phyloP scores from a whole-genome alignment of 371 early-diverging fungal species.

The Mucor plumbeus region DNA sequence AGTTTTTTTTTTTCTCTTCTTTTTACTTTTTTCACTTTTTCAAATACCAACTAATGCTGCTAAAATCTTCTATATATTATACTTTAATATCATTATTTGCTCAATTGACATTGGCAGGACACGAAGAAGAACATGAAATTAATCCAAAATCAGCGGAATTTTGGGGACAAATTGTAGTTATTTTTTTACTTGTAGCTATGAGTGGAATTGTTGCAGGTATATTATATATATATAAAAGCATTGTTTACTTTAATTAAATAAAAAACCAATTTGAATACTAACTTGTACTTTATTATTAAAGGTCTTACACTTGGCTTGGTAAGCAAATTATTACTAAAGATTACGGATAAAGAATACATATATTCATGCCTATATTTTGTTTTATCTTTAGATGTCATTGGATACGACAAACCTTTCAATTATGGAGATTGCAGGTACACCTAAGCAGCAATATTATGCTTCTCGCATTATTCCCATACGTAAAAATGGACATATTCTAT shows the following conservation, averaged over 20 bases:
- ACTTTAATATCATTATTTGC: conserved; percentile 1
- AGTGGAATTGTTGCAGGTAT: conserved; percentile 86
- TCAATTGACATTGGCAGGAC: conserved; percentile 4
- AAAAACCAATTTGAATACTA: background rate
- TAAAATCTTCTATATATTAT: conserved; percentile 15
- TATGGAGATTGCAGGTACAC: conserved; percentile 67
- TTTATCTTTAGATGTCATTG: conserved; percentile 62
- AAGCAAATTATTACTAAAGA: background rate
- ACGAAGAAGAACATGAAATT: conserved; percentile 11
- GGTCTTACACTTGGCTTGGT: conserved; percentile 51
- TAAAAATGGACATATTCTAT: conserved; percentile 75
- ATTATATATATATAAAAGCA: too few relatives aligned
- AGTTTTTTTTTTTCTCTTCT: conserved; percentile 1
- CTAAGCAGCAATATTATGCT: conserved; percentile 66
- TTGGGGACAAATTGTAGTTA: conserved; percentile 51
- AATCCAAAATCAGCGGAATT: conserved; percentile 29
- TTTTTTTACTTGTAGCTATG: conserved; percentile 62
- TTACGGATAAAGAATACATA: background rate
- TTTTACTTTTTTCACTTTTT: conserved; percentile 3
- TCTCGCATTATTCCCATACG: conserved; percentile 77
- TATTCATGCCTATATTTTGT: conserved; percentile 5
- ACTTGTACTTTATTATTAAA: conserved; percentile 58
- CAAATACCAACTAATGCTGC: conserved; percentile 14
- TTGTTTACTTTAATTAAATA: conserved; percentile 1
- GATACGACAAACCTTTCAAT: conserved; percentile 66